Evolutionary conservation across 2,329 filamentous ascomycete genomes (phyloP).

Genomic region (Fusarium keratoplasticum): DNA sequence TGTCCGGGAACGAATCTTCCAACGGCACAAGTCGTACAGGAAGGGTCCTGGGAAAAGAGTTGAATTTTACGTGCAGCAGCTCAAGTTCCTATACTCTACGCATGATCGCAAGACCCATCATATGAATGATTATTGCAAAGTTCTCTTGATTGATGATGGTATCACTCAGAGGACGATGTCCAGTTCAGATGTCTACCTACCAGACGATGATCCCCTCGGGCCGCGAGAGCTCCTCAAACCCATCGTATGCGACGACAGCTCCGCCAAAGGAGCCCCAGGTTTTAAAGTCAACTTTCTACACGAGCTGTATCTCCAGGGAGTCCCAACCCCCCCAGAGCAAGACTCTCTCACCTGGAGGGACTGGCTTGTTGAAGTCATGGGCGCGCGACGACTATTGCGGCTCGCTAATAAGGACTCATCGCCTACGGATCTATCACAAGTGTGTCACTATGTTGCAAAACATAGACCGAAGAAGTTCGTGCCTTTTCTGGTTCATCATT

Average conservation of each 20-base stretch:
- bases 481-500: not conserved
- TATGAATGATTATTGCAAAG: fast-evolving
- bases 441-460: not conserved
- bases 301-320: fast-evolving
- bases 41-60: fast-evolving
- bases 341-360: not conserved
- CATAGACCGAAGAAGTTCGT: not conserved
- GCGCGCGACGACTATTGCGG: not conserved
- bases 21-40: not conserved
- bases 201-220: not conserved
- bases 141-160: not conserved
- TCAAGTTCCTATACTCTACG: not conserved
- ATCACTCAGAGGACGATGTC: fast-evolving
- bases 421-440: not conserved
- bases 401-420: not conserved
- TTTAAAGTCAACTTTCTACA: not conserved
- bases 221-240: not conserved
- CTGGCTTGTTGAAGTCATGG: not conserved
- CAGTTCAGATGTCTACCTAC: not conserved
- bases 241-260: fast-evolving
- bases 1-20: not conserved
- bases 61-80: not conserved
- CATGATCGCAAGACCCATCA: not conserved
- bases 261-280: fast-evolving
- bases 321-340: not conserved